Percentiles rank a stretch among this genome's conserved stretches.
Conservation (phyloP, 2,329 filamentous ascomycete species). For the Calonectria fujianensis region DNA sequence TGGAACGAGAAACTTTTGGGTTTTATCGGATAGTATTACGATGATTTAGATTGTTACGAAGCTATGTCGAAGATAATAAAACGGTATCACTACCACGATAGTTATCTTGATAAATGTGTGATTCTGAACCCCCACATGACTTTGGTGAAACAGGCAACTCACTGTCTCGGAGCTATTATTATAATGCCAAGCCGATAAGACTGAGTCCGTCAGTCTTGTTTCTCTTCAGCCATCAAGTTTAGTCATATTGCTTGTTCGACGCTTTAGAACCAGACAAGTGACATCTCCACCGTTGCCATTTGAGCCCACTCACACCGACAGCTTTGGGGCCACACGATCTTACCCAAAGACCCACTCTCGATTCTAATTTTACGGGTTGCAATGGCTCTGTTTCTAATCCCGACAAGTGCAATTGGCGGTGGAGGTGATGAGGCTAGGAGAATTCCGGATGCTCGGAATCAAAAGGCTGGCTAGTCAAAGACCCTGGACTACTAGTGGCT, state of each 20-base stretch:
- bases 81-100: constrained; percentile 46
- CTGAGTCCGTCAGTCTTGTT: not conserved
- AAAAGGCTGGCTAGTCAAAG: not conserved
- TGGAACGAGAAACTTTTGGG: constrained; percentile 29
- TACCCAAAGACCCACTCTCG: constrained; percentile 12
- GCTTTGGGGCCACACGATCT: not conserved
- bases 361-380: not conserved
- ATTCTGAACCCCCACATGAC: not conserved
- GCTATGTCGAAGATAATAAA: constrained; percentile 45
- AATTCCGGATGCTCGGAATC: not conserved
- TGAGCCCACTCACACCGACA: constrained; percentile 16
- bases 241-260: not conserved
- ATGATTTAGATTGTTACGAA: constrained; percentile 54
- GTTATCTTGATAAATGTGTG: not conserved
- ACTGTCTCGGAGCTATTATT: not conserved
- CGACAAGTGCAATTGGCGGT: not conserved
- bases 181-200: not conserved
- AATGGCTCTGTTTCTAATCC: constrained; percentile 16
- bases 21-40: constrained; percentile 44
- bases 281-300: constrained; percentile 16
- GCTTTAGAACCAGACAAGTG: not conserved
- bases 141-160: not conserved
- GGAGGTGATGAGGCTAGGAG: not conserved
- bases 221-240: not conserved
- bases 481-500: not conserved